A percentile compares a stretch with the other conserved stretches of the same genome.
Conservation (phyloP, 192 early-diverging fungal species). For the Funneliformis geosporum region DNA sequence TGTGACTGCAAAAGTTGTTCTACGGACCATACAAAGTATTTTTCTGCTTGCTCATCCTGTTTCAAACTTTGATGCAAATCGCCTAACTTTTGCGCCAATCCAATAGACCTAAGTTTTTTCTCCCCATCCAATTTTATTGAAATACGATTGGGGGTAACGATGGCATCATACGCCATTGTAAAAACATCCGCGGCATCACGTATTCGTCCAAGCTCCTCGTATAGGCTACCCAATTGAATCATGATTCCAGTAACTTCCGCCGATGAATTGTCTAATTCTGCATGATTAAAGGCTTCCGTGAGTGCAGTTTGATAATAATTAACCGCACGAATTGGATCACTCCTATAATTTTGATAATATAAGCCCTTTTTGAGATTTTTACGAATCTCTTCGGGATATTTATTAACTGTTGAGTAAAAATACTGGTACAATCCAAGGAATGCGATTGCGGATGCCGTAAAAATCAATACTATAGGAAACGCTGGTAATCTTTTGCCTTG, state of each 20-base stretch:
- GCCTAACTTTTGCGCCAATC: conserved; percentile 58
- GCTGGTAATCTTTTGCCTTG: conserved; percentile 26
- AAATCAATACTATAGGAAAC: conserved; percentile 45
- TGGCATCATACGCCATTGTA: conserved; percentile 44
- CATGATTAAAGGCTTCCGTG: conserved; percentile 43
- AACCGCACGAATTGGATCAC: conserved; percentile 46
- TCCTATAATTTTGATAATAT: conserved; percentile 55
- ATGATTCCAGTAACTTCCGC: conserved; percentile 59
- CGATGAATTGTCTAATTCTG: conserved; percentile 45
- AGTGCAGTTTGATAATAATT: conserved; percentile 51
- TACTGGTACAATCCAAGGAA: conserved; percentile 51
- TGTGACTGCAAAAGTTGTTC: conserved; percentile 51
- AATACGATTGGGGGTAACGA: conserved; percentile 33
- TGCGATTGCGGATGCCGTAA: conserved; percentile 42
- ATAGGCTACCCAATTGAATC: conserved; percentile 55
- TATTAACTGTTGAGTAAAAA: conserved; percentile 53
- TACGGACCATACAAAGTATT: conserved; percentile 58
- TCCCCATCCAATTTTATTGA: conserved; percentile 35
- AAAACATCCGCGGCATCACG: conserved; percentile 53
- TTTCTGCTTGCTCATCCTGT: conserved; percentile 53
- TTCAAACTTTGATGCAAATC: conserved; percentile 47
- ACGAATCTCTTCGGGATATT: conserved; percentile 53
- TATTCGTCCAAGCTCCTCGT: conserved; percentile 44
- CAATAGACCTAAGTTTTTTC: conserved; percentile 48
- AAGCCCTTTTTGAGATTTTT: conserved; percentile 54